Conservation (phyloP, 1,284 basidiomycete species). For the Cutaneotrichosporon sp. region DNA sequence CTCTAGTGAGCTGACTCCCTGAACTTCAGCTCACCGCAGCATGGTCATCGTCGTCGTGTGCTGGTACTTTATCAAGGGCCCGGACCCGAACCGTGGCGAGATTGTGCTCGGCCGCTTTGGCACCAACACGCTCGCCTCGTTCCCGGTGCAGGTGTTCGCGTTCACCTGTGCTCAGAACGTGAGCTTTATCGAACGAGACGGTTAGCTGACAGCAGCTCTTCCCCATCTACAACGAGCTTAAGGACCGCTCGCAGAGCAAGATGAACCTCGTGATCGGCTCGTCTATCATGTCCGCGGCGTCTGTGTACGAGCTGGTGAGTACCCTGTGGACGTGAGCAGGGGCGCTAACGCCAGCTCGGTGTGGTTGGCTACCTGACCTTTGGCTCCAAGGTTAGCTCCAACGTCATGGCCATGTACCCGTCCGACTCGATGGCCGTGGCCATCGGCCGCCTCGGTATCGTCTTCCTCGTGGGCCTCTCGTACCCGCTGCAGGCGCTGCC, state of each 20-base stretch:
- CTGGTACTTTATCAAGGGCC: slow-evolving; percentile 52
- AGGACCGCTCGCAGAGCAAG: slow-evolving; percentile 72
- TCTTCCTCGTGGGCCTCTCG: slow-evolving; percentile 83
- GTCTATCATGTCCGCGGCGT: slow-evolving; percentile 76
- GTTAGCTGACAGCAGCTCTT: slow-evolving; percentile 63
- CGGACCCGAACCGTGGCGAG: slow-evolving; percentile 42
- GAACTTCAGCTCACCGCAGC: slow-evolving; percentile 34
- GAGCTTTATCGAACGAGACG: slow-evolving; percentile 28
- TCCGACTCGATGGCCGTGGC: slow-evolving; percentile 86
- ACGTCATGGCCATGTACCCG: slow-evolving; percentile 80
- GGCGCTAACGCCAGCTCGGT: slow-evolving; percentile 18
- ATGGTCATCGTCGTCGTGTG: slow-evolving; percentile 66
- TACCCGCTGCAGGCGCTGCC: slow-evolving; percentile 94
- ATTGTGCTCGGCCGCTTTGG: slow-evolving; percentile 46
- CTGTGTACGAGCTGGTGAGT: slow-evolving; percentile 68
- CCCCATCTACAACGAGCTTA: slow-evolving; percentile 91
- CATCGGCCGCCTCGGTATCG: slow-evolving; percentile 89
- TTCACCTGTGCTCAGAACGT: slow-evolving; percentile 92
- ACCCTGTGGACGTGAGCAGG: not conserved
- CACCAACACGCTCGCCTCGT: slow-evolving; percentile 61
- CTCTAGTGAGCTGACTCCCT: slow-evolving; percentile 67
- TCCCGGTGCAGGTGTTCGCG: slow-evolving; percentile 94
- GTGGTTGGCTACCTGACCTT: slow-evolving; percentile 89
- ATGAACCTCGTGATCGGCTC: slow-evolving; percentile 86
- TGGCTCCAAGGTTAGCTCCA: slow-evolving; percentile 82